Conservation (phyloP, 257 asterid species). For the Coffea eugenioides region DNA sequence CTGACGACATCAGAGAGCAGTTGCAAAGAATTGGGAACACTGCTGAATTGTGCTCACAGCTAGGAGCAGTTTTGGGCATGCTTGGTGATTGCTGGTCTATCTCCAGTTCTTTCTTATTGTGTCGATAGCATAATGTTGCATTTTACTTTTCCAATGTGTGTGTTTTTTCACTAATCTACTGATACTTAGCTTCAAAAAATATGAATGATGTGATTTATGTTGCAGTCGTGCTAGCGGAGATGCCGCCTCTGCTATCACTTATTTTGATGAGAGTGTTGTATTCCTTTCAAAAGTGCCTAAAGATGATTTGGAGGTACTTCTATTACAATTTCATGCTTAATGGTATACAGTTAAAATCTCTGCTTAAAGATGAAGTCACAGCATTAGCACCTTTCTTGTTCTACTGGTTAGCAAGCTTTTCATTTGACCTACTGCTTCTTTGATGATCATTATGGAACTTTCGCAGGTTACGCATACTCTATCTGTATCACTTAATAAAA, state of each 20-base stretch:
- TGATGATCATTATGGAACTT: neutral
- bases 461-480: constrained; percentile 68
- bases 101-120: constrained; percentile 13
- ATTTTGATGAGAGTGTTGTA: constrained; percentile 82
- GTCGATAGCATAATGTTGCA: neutral
- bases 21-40: constrained; percentile 67
- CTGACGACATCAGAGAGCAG: constrained; percentile 86
- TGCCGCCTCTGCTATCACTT: constrained; percentile 71
- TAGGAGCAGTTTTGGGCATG: constrained; percentile 97
- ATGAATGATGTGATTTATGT: constrained; percentile 14
- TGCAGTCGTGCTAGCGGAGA: constrained; percentile 84
- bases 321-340: neutral
- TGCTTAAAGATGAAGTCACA: neutral
- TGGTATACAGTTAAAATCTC: neutral
- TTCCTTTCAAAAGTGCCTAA: constrained; percentile 70
- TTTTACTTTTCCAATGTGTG: neutral
- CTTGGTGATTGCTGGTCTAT: constrained; percentile 97
- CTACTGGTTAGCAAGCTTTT: neutral
- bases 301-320: constrained; percentile 73
- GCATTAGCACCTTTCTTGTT: neutral
- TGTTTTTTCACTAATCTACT: neutral
- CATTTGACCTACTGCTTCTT: neutral
- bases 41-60: constrained; percentile 87
- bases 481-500: constrained; percentile 86
- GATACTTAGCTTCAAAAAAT: neutral